Conservation (phyloP, 1,284 basidiomycete species). For the Schizophyllum commune region DNA sequence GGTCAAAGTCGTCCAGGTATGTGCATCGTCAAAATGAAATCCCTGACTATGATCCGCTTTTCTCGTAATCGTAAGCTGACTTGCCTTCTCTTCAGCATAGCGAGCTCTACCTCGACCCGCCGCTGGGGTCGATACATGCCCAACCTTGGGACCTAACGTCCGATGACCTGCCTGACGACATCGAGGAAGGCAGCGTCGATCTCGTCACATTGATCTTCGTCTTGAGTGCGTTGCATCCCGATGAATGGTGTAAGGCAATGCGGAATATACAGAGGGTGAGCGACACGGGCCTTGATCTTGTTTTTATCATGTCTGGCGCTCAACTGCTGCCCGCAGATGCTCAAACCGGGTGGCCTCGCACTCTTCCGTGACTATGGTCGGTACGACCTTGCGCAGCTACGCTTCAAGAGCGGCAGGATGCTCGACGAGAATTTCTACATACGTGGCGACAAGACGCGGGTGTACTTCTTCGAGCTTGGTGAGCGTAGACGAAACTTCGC, state of each 20-base stretch:
- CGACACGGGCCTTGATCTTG: no score
- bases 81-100: conserved; percentile 34
- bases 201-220: conserved; percentile 94
- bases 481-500: no score
- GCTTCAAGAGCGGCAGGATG: conserved; percentile 85
- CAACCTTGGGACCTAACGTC: conserved; percentile 91
- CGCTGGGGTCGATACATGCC: conserved; percentile 67
- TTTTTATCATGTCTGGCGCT: neutral
- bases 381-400: conserved; percentile 88
- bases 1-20: conserved; percentile 83
- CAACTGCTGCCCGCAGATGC: conserved; percentile 42
- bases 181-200: conserved; percentile 69
- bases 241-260: conserved; percentile 85
- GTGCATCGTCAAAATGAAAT: conserved; percentile 6
- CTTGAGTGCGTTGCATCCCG: conserved; percentile 87
- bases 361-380: conserved; percentile 93
- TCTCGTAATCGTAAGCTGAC: neutral
- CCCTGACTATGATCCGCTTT: no score
- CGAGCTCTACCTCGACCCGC: conserved; percentile 62
- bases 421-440: conserved; percentile 93
- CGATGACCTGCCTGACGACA: conserved; percentile 51
- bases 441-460: conserved; percentile 92
- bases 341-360: conserved; percentile 84
- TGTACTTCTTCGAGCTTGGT: conserved; percentile 92
- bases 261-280: conserved; percentile 75